Evolutionary conservation across 2,329 filamentous ascomycete species (phyloP).

Genomic region (Pestalotiopsis sp.): DNA sequence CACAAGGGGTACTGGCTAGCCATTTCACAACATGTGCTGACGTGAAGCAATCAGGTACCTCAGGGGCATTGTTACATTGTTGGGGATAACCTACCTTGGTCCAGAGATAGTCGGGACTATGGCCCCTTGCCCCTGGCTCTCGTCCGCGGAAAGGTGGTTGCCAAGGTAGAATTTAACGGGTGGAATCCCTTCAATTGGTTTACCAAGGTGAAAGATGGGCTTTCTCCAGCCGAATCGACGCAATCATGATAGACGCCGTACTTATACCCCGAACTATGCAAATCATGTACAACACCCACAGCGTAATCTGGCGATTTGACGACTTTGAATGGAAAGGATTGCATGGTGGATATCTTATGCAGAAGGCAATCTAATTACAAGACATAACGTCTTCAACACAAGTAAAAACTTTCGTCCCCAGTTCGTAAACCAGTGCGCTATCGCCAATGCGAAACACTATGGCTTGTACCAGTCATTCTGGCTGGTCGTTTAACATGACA

Average conservation of each 20-base stretch:
- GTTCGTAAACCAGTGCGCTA: background rate
- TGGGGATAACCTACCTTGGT: constrained; percentile 84
- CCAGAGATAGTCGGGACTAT: constrained; percentile 82
- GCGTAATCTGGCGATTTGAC: background rate
- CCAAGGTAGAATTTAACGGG: constrained; percentile 38
- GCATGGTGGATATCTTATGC: constrained; percentile 9
- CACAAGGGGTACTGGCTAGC: background rate
- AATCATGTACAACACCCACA: background rate
- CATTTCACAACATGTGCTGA: background rate
- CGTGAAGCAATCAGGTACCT: constrained; percentile 63
- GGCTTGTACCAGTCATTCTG: constrained; percentile 2
- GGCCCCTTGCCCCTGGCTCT: constrained; percentile 85
- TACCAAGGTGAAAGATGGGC: constrained; percentile 47
- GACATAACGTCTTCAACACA: constrained; percentile 1
- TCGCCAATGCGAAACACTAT: background rate
- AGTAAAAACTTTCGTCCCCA: too few relatives aligned
- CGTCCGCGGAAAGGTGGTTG: constrained; percentile 79
- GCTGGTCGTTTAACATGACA: background rate
- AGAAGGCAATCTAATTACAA: constrained; percentile 14
- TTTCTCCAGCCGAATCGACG: constrained; percentile 29
- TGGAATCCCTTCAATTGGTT: constrained; percentile 51
- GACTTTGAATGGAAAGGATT: background rate
- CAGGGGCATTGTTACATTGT: constrained; percentile 88
- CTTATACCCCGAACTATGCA: background rate
- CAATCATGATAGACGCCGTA: background rate